These are phyloP conservation scores for Salix brachista DNA, from an alignment of 345 rosid genomes.

Conservation along the genomic window DNA sequence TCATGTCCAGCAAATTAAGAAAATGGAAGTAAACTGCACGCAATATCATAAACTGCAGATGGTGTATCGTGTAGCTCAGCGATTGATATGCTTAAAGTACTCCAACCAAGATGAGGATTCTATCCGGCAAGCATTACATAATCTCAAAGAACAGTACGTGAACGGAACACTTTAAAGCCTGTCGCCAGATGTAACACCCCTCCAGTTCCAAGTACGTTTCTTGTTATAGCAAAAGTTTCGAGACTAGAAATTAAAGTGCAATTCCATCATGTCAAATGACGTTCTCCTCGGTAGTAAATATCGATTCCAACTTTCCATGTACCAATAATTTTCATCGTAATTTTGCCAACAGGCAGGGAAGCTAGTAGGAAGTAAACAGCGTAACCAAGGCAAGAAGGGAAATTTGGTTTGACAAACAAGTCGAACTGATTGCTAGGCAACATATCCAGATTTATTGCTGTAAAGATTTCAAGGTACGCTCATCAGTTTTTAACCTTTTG, in stretches of 20 bases:
- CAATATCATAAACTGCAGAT: conserved; percentile 44
- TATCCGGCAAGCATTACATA: conserved; percentile 61
- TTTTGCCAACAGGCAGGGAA: background rate
- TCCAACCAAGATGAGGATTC: conserved; percentile 62
- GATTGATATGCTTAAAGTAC: conserved; percentile 65
- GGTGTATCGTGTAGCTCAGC: conserved; percentile 54
- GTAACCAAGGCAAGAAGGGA: background rate
- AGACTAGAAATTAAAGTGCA: background rate
- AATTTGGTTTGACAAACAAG: background rate
- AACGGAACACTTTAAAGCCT: conserved; percentile 35
- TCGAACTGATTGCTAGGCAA: background rate
- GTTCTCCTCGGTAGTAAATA: background rate
- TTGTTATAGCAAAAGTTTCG: background rate
- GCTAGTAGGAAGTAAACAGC: background rate
- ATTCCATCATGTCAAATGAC: too few species aligned
- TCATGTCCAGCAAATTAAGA: conserved; percentile 48
- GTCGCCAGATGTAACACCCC: background rate
- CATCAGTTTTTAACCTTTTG: background rate
- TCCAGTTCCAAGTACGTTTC: too few species aligned
- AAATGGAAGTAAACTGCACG: conserved; percentile 61
- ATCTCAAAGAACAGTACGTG: conserved; percentile 50
- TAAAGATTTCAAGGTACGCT: too few species aligned
- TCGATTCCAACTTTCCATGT: too few species aligned
- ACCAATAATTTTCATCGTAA: background rate
- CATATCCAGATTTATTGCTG: background rate